Conservation (phyloP, 306 rosid species). For the Rosa multiflora region DNA sequence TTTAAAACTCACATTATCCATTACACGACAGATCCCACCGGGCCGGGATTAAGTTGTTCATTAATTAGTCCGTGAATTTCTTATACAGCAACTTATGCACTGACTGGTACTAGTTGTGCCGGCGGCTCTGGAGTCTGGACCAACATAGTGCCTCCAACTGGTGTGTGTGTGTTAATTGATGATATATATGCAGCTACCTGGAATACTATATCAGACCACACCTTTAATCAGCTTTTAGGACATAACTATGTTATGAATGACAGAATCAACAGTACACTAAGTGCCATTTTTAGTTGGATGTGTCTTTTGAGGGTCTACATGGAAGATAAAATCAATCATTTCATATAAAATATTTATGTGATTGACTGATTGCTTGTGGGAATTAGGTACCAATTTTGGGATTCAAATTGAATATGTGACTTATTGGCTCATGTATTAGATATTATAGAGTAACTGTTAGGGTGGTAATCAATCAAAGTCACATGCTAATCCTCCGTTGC, state of each 20-base stretch:
- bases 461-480: background rate
- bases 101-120: background rate
- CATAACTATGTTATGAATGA: background rate
- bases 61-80: background rate
- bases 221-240: conserved; percentile 3
- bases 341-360: background rate
- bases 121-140: background rate
- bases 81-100: conserved; percentile 9
- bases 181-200: background rate
- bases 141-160: background rate
- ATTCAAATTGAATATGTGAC: no score
- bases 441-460: no score
- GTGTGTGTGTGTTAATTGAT: background rate
- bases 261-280: background rate
- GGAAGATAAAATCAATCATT: background rate
- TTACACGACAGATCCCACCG: conserved; percentile 22
- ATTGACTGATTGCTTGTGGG: background rate
- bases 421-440: no score
- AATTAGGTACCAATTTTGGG: background rate
- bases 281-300: background rate
- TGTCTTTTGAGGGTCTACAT: background rate
- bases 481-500: background rate
- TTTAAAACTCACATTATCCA: conserved; percentile 3
- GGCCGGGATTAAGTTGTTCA: conserved; percentile 10
- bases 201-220: background rate